Conservation (phyloP, 2,329 filamentous ascomycete species). For the Tolypocladium guangdongense region DNA sequence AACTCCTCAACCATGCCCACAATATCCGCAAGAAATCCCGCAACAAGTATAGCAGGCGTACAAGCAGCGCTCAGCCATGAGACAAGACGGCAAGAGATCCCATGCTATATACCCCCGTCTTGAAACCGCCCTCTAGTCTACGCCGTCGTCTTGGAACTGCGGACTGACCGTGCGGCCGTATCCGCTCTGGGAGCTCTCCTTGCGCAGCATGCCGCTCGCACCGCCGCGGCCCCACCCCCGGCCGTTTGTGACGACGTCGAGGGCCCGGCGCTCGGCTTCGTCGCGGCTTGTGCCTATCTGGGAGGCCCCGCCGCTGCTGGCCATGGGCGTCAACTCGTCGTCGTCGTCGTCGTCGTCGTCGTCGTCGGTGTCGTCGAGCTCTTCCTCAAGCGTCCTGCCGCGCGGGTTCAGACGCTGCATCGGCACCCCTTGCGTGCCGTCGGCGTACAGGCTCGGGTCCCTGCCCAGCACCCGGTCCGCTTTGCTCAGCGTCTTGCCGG, state of each 20-base stretch:
- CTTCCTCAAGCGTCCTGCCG: conserved; percentile 32
- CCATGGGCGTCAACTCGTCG: conserved; percentile 15
- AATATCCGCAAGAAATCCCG: not conserved
- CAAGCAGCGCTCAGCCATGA: not conserved
- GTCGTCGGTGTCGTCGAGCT: conserved; percentile 29
- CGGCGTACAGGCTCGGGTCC: conserved; percentile 43
- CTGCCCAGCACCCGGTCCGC: conserved; percentile 48
- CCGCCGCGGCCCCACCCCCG: conserved; percentile 27
- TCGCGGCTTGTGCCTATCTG: conserved; percentile 11
- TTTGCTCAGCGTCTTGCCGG: conserved; percentile 35
- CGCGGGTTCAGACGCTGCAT: conserved; percentile 36
- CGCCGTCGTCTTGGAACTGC: conserved; percentile 18
- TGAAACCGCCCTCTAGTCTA: conserved; percentile 15
- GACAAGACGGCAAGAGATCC: not conserved
- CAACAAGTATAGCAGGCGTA: not conserved
- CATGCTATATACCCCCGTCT: not conserved
- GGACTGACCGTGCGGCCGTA: conserved; percentile 6
- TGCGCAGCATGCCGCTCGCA: conserved; percentile 31
- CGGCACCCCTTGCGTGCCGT: conserved; percentile 31
- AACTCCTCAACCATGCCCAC: not conserved
- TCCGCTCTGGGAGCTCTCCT: conserved; percentile 17
- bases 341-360: conserved; percentile 17
- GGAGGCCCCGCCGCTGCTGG: not conserved
- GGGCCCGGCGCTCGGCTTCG: conserved; percentile 32
- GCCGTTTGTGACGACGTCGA: conserved; percentile 31